phyloP scores from a whole-genome alignment of 192 early-diverging fungal species.

The Linnemannia zychae region DNA sequence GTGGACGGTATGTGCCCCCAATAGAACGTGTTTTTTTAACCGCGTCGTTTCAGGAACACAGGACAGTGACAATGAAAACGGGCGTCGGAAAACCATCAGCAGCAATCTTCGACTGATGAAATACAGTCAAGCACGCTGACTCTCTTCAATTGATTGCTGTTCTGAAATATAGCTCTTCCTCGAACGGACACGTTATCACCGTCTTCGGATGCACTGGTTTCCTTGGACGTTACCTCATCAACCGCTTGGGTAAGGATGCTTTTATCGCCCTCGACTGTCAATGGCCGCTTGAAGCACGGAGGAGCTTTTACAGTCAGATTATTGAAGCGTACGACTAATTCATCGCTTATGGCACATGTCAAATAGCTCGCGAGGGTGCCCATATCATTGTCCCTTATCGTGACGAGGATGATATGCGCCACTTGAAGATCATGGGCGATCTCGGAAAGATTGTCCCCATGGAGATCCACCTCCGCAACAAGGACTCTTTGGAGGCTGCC shows the following conservation, averaged over 20 bases:
- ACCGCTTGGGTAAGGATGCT: constrained; percentile 80
- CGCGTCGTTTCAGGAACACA: neutral
- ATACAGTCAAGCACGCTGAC: neutral
- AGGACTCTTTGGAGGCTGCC: constrained; percentile 83
- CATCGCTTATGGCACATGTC: neutral
- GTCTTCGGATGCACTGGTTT: constrained; percentile 98
- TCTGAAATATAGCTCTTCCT: constrained; percentile 70
- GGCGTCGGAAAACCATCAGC: neutral
- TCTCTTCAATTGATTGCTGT: neutral
- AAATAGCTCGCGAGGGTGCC: constrained; percentile 85
- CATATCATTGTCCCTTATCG: constrained; percentile 94
- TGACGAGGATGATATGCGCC: constrained; percentile 85
- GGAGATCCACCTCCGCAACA: constrained; percentile 93
- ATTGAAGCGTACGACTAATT: constrained; percentile 13
- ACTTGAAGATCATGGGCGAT: constrained; percentile 94
- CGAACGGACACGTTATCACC: constrained; percentile 90
- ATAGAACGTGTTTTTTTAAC: neutral
- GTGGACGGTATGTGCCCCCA: constrained; percentile 69
- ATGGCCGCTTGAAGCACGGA: neutral
- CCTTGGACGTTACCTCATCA: constrained; percentile 93
- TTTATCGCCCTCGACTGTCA: neutral
- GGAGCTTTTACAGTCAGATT: too few relatives aligned
- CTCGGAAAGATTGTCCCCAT: constrained; percentile 93
- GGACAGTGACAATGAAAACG: neutral
- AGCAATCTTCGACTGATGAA: neutral